These are phyloP conservation scores for Epicoccum sorghinum DNA, from an alignment of 2,329 filamentous ascomycete species.

Conservation along the genomic window DNA sequence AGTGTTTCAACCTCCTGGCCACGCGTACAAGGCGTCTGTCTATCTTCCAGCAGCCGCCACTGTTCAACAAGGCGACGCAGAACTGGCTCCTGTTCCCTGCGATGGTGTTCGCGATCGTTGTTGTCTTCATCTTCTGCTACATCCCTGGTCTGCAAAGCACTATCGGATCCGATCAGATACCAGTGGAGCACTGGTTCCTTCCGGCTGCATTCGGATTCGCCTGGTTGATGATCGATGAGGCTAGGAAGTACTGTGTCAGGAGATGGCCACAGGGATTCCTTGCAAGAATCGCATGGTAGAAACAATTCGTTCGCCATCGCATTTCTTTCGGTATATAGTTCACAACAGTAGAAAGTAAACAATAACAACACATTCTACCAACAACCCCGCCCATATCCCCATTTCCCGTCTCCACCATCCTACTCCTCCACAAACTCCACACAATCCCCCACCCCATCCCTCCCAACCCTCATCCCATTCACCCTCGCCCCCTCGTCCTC, in stretches of 20 bases:
- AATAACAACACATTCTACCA: background rate
- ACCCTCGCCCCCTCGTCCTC: slow-evolving; percentile 6
- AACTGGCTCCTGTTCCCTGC: slow-evolving; percentile 74
- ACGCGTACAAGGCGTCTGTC: slow-evolving; percentile 65
- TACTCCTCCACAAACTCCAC: slow-evolving; percentile 1
- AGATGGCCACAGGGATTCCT: slow-evolving; percentile 63
- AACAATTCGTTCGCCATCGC: background rate
- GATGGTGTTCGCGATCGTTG: slow-evolving; percentile 70
- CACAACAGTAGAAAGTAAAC: background rate
- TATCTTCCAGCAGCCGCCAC: slow-evolving; percentile 74
- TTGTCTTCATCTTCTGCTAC: slow-evolving; percentile 71
- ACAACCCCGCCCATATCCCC: too few species aligned
- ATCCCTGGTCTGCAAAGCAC: slow-evolving; percentile 67
- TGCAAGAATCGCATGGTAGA: slow-evolving; percentile 69
- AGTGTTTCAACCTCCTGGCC: slow-evolving; percentile 77
- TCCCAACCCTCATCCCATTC: slow-evolving; percentile 6
- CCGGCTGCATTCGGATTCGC: slow-evolving; percentile 73
- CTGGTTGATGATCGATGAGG: slow-evolving; percentile 70
- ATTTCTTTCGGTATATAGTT: too few species aligned
- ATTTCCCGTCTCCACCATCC: too few species aligned
- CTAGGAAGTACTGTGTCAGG: slow-evolving; percentile 67
- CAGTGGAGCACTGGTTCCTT: slow-evolving; percentile 77
- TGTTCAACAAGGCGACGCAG: slow-evolving; percentile 68
- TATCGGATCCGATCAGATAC: slow-evolving; percentile 67
- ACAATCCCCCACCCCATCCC: background rate